phyloP scores from a whole-genome alignment of 768 basidiomycete species.

The Boletus speciosus region DNA sequence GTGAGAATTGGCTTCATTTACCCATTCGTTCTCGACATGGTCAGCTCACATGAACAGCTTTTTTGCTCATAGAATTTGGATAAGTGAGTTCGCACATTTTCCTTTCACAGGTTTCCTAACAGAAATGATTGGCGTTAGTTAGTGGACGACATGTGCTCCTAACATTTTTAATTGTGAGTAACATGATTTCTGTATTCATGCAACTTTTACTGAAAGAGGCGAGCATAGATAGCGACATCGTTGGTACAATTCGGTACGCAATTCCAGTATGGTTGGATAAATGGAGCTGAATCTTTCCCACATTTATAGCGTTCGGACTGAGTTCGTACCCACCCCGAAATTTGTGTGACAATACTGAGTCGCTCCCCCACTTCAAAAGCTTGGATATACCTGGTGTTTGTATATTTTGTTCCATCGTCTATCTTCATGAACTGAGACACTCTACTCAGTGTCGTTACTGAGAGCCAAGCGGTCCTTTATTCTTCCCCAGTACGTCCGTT shows the following conservation, averaged over 20 bases:
- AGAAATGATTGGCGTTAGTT: background rate
- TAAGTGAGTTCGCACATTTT: background rate
- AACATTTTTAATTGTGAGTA: conserved; percentile 7
- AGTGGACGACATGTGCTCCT: background rate
- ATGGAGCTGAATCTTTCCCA: background rate
- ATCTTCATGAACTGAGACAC: background rate
- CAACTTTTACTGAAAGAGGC: background rate
- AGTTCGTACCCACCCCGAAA: background rate
- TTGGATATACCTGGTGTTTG: background rate
- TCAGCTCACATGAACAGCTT: background rate
- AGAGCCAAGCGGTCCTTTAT: background rate
- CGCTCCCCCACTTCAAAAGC: background rate
- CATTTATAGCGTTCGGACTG: background rate
- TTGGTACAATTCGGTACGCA: conserved; percentile 3
- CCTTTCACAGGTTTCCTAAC: background rate
- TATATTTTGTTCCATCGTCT: background rate
- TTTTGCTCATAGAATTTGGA: conserved; percentile 13
- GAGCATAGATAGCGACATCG: background rate
- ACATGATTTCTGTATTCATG: background rate
- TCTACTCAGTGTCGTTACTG: background rate
- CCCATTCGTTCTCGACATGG: background rate
- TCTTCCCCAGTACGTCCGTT: background rate
- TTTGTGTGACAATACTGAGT: background rate
- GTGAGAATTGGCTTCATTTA: background rate
- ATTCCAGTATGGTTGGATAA: background rate